Conservation (phyloP, 257 asterid genomes). For the Ajuga chamaepitys region DNA sequence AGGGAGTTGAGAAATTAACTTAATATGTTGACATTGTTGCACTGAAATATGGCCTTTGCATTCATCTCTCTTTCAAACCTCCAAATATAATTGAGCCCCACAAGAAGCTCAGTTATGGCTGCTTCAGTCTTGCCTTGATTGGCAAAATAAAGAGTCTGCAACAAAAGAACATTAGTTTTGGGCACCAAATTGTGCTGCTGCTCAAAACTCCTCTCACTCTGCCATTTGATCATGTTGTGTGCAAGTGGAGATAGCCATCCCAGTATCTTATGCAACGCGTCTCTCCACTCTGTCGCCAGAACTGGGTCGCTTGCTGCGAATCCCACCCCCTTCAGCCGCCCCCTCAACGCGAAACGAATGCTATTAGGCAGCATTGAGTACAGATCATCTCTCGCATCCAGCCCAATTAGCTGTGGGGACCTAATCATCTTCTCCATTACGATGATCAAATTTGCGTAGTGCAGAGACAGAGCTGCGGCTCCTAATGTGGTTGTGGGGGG, state of each 20-base stretch:
- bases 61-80: constrained; percentile 94
- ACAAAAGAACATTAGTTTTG: constrained; percentile 53
- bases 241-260: constrained; percentile 95
- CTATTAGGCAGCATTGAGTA: constrained; percentile 74
- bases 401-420: constrained; percentile 80
- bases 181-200: constrained; percentile 58
- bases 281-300: constrained; percentile 87
- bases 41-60: constrained; percentile 65
- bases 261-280: constrained; percentile 69
- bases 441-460: constrained; percentile 72
- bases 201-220: constrained; percentile 93
- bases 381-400: constrained; percentile 84
- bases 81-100: constrained; percentile 92
- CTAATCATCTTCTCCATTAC: constrained; percentile 88
- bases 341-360: constrained; percentile 48
- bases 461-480: constrained; percentile 74
- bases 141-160: constrained; percentile 73
- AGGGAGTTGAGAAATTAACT: too few species aligned
- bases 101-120: constrained; percentile 91
- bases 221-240: constrained; percentile 96
- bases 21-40: too few species aligned
- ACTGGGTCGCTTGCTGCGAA: constrained; percentile 65
- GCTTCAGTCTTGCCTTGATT: constrained; percentile 87
- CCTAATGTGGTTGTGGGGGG: constrained; percentile 68
- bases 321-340: constrained; percentile 67